Evolutionary conservation across 306 rosid genomes (phyloP), one percentile per base, ranked within the genome.

Genomic region (Gastrolobium villosum): DNA sequence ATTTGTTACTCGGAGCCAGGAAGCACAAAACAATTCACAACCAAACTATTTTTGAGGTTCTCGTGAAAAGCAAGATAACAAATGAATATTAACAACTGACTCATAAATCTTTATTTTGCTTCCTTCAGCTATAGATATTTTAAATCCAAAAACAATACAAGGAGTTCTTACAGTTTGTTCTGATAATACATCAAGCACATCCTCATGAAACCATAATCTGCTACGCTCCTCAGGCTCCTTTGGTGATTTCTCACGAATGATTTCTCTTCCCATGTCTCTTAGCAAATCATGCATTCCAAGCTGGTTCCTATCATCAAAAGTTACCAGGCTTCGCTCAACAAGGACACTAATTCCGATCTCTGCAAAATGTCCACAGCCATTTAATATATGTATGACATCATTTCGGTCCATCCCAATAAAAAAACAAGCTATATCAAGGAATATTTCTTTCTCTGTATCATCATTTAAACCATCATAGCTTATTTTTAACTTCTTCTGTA

Each of bases 241-340:
- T 0, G 13, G 41, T 37, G 26, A 9, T 0, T 9, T 52, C 14
- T 6, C 31, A 31, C 41, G 40, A 32, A 54, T 10, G 3, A 72
- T 54, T 39, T 72, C 65, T 53, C 37, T 72, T 26, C 53, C 76
- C 76, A 72, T 72, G 1, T 53, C 50, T 13, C 35, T 10, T 10
- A 70, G n/a, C 31, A 70, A 52, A 14, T 14, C 64, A 70, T 70
- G 76, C 76, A 70, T 53, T 52, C 31, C 49, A 10, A 53, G 64
- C 52, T 20, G 53, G 6, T 70, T 70, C 2, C 37, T 6, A 1
- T 28, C 10, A 0, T 1, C 31, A 53, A 52, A 3, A 0, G 2
- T 70, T 20, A 70, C 2, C 0, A 53, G 64, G 63, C 63, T 36
- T 6, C 50, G 5, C 11, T 70, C 37, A 9, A 9, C 3, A 1